Conservation (phyloP, 495 filamentous ascomycete genomes). For the Haplographium delicatum region DNA sequence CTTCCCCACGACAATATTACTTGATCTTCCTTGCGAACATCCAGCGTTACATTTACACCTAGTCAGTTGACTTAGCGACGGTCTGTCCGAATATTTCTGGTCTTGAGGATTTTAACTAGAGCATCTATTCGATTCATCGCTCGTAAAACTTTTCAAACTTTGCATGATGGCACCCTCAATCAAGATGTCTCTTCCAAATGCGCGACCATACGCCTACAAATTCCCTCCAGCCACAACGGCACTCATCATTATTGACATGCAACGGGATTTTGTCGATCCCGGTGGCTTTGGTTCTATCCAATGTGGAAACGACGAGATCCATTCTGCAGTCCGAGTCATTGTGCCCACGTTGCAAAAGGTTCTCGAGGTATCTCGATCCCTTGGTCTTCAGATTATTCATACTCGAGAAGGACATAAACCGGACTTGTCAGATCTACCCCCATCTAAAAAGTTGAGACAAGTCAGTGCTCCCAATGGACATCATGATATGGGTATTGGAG, state of each 20-base stretch:
- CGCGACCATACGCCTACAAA: slow-evolving; percentile 33
- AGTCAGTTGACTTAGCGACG: no score
- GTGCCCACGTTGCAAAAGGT: slow-evolving; percentile 51
- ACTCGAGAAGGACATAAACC: slow-evolving; percentile 63
- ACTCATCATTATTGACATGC: slow-evolving; percentile 68
- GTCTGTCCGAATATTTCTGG: no score
- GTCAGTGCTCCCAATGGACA: slow-evolving; percentile 47
- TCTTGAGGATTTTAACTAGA: no score
- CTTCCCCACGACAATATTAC: no score
- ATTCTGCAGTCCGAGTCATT: slow-evolving; percentile 42
- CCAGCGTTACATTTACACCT: no score
- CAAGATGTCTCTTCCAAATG: slow-evolving; percentile 32
- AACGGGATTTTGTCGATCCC: slow-evolving; percentile 53
- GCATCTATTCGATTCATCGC: not conserved
- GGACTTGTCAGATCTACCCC: slow-evolving; percentile 53
- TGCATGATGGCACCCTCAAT: slow-evolving; percentile 21
- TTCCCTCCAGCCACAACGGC: slow-evolving; percentile 46
- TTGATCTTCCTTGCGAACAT: no score
- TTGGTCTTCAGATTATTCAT: slow-evolving; percentile 59
- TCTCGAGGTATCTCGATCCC: slow-evolving; percentile 53
- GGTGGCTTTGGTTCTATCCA: slow-evolving; percentile 25
- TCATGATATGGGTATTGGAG: slow-evolving; percentile 51
- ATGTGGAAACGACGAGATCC: slow-evolving; percentile 24
- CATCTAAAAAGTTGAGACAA: slow-evolving; percentile 47
- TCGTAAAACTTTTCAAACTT: not conserved